These are phyloP conservation scores for Kwoniella dejecticola DNA, from an alignment of 768 basidiomycete species.

Conservation along the genomic window DNA sequence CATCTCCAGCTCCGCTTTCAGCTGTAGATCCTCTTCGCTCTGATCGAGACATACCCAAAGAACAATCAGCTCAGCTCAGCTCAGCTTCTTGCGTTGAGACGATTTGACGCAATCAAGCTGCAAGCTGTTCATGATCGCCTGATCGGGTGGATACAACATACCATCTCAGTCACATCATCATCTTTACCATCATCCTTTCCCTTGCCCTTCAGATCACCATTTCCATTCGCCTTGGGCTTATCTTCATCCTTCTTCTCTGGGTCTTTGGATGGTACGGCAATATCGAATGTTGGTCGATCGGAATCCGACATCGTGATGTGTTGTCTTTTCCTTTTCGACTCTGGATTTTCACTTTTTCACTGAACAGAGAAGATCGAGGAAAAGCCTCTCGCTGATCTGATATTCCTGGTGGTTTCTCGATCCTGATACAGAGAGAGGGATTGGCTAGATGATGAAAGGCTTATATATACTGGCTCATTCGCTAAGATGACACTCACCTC, in stretches of 20 bases:
- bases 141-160: no score
- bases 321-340: not conserved
- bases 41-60: not conserved
- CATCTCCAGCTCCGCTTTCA: slow-evolving; percentile 95
- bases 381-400: no score
- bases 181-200: slow-evolving; percentile 46
- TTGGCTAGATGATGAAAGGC: no score
- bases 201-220: slow-evolving; percentile 53
- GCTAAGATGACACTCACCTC: no score
- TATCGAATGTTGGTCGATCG: slow-evolving; percentile 41
- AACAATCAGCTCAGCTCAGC: no score
- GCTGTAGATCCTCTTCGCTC: slow-evolving; percentile 83
- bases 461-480: no score
- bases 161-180: slow-evolving; percentile 56
- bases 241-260: slow-evolving; percentile 64
- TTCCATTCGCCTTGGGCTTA: slow-evolving; percentile 26
- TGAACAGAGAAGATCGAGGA: no score
- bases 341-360: no score
- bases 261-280: slow-evolving; percentile 56
- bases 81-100: not conserved
- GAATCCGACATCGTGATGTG: slow-evolving; percentile 19
- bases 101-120: no score
- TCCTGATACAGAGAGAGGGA: no score
- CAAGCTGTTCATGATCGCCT: no score
- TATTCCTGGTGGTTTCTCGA: no score